A percentile compares a stretch with the other conserved stretches of the same genome.
These are phyloP conservation scores for Sonneratia caseolaris DNA, from an alignment of 345 rosid species.

Conservation along the genomic window DNA sequence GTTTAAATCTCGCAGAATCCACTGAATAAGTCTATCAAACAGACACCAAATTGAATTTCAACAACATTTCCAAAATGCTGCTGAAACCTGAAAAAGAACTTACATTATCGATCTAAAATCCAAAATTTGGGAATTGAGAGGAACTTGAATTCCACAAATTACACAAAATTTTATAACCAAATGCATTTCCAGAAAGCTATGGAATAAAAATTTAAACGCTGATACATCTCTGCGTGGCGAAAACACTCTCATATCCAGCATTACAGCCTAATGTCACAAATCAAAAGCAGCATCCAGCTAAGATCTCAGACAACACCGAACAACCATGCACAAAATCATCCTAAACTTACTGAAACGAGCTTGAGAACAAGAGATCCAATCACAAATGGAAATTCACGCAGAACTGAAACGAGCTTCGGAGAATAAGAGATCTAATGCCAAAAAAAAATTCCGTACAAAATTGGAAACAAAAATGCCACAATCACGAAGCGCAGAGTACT, in stretches of 20 bases:
- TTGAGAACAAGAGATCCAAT: neutral
- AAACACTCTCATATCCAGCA: neutral
- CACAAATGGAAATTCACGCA: neutral
- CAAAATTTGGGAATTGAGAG: neutral
- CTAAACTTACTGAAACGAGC: neutral
- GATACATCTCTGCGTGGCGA: neutral
- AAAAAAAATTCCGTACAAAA: neutral
- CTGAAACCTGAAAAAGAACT: neutral
- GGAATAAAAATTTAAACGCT: neutral
- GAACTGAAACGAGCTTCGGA: neutral
- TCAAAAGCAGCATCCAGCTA: neutral
- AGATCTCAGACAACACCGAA: neutral
- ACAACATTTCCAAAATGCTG: neutral
- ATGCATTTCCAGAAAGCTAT: neutral
- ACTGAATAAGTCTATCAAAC: neutral
- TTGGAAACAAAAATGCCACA: neutral
- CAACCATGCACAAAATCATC: neutral
- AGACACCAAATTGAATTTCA: neutral
- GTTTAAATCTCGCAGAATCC: neutral
- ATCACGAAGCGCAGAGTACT: constrained; percentile 19
- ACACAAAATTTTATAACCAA: neutral
- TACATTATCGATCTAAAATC: neutral
- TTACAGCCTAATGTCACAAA: neutral
- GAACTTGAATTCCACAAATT: neutral
- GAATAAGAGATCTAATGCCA: no score